Percentiles rank a stretch among this genome's conserved stretches.
Conservation (phyloP, 768 basidiomycete genomes). For the Hysterangium stoloniferum region DNA sequence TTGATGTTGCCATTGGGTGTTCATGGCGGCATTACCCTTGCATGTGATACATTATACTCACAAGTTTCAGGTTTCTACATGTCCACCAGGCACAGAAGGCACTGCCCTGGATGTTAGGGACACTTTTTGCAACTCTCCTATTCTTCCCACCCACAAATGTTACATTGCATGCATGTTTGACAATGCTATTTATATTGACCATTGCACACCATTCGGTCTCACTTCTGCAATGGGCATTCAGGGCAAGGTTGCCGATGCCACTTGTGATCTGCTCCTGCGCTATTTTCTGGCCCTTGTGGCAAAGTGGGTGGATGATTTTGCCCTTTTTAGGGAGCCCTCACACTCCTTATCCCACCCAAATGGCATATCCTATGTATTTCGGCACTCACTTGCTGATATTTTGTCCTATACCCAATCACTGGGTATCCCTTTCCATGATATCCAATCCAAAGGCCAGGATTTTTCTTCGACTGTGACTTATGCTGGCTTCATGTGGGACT, state of each 20-base stretch:
- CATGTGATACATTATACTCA: no score
- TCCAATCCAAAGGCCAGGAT: neutral
- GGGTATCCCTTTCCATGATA: neutral
- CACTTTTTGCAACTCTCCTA: constrained; percentile 7
- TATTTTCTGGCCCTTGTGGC: constrained; percentile 17
- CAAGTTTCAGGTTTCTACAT: no score
- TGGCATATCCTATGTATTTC: neutral
- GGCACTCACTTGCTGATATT: neutral
- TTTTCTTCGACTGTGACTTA: neutral
- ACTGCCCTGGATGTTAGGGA: no score
- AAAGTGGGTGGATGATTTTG: constrained; percentile 33
- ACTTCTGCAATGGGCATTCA: constrained; percentile 24
- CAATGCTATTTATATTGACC: constrained; percentile 12
- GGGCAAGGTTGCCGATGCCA: constrained; percentile 25
- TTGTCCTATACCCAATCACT: neutral
- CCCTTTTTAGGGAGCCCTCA: constrained; percentile 20
- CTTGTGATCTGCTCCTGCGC: constrained; percentile 18
- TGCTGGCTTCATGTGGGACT: constrained; percentile 1
- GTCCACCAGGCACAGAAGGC: no score
- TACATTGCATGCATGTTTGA: neutral
- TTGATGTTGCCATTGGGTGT: no score
- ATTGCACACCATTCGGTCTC: constrained; percentile 19
- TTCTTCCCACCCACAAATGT: neutral
- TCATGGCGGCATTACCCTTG: no score
- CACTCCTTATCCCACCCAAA: constrained; percentile 8